These are phyloP conservation scores for Mycena galopus DNA, from an alignment of 768 basidiomycete genomes.

Conservation along the genomic window DNA sequence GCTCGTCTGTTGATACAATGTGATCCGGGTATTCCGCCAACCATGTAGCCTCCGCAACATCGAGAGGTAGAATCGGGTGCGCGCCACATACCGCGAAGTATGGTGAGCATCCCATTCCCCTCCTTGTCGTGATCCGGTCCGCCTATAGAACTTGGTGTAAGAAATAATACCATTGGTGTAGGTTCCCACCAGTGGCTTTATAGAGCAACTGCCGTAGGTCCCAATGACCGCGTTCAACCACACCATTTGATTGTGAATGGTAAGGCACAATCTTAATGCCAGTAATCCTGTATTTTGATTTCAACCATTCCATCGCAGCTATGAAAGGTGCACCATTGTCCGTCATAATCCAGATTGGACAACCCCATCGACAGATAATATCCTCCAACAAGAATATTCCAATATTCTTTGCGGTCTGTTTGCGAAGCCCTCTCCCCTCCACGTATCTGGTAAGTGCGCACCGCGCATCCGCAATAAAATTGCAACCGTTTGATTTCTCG, in stretches of 20 bases:
- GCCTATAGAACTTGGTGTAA: conserved; percentile 29
- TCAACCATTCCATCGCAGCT: background rate
- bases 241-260: background rate
- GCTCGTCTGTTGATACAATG: conserved; percentile 27
- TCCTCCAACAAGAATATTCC: background rate
- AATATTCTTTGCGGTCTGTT: background rate
- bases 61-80: conserved; percentile 40
- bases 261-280: background rate
- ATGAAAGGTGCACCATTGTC: background rate
- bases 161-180: background rate
- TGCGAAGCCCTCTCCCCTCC: background rate
- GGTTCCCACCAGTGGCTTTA: background rate
- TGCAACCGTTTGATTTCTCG: conserved; percentile 35
- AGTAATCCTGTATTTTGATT: background rate
- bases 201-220: background rate
- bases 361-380: background rate
- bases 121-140: conserved; percentile 33
- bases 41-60: conserved; percentile 46
- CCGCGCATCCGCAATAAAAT: conserved; percentile 33
- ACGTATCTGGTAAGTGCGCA: background rate
- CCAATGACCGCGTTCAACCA: background rate
- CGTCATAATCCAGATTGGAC: background rate
- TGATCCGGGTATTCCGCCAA: conserved; percentile 35
- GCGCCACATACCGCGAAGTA: conserved; percentile 38
- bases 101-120: conserved; percentile 36